Base-by-base conservation (phyloP, 192 early-diverging fungal genomes). In the Coemansia furcata region DNA sequence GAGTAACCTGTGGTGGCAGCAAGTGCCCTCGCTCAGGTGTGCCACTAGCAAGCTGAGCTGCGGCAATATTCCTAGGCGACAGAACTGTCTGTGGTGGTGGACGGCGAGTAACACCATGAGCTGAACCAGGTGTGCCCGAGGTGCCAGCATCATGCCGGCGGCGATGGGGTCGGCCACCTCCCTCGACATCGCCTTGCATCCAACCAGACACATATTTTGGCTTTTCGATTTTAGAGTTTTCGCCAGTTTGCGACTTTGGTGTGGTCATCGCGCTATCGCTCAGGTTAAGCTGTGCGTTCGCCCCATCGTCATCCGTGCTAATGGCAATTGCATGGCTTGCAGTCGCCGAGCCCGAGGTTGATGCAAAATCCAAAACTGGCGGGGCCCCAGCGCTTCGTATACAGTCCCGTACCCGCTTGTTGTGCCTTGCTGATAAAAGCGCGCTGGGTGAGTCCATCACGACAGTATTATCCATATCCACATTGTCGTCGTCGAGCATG, bases 161-260 rank as follows among this genome's bases (percentile, higher is more conserved):
- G 32, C 73, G 78, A 42, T 80, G 78, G 14, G 63, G 78, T n/a
- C 78, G 63, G 7, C 78, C 78, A 2, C 78, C 78, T 8, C 78
- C 78, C 46, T 75, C 73, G 9, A 75, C 23, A 6, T 80, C 78
- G 52, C 78, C 78, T 3, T 75, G 72, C 3, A 47, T n/a, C 65
- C 77, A 60, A 63, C 62, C 68, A 7, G 72, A 33, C 19, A 74
- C 68, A 37, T 80, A 74, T 40, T 38, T 77, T 7, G 49, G 47
- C 38, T 50, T 65, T 43, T 70, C 74, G 19, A 19, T 57, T 23
- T 23, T 50, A 2, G 57, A 26, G 23, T 29, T 39, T 23, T 68
- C 60, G 14, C 69, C 54, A 15, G 65, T 52, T n/a, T 65, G 70
- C 36, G 72, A 71, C 63, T 74, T 68, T 35, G 77, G 77, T 8